A percentile compares a stretch with the other conserved stretches of the same genome.
These are phyloP conservation scores for Neonectria coccinea DNA, from an alignment of 2,329 filamentous ascomycete genomes.

Conservation along the genomic window DNA sequence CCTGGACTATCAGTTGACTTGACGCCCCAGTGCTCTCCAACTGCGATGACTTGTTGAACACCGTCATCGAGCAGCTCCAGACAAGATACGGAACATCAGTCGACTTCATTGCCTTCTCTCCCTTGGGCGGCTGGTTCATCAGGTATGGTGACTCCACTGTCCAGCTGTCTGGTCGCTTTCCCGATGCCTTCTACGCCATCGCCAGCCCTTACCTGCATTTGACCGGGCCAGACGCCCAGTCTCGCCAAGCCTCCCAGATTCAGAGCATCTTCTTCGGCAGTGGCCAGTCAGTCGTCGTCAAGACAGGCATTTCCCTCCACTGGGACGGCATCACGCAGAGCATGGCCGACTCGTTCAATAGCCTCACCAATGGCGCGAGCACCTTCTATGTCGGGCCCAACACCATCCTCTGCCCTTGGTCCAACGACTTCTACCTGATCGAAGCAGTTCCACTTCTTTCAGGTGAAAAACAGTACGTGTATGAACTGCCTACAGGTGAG, in stretches of 20 bases:
- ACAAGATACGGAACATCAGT: background rate
- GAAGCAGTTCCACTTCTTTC: slow-evolving; percentile 1
- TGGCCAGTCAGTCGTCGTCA: slow-evolving; percentile 7
- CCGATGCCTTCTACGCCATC: slow-evolving; percentile 22
- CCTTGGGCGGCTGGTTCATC: slow-evolving; percentile 29
- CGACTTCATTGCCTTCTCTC: slow-evolving; percentile 21
- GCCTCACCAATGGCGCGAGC: background rate
- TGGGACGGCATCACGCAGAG: slow-evolving; percentile 10
- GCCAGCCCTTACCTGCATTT: slow-evolving; percentile 9
- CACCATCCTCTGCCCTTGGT: slow-evolving; percentile 25
- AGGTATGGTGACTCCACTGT: slow-evolving; percentile 18
- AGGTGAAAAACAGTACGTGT: background rate
- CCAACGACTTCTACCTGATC: slow-evolving; percentile 19
- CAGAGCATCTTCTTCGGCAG: slow-evolving; percentile 16
- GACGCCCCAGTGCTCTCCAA: slow-evolving; percentile 27
- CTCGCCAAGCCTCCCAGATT: slow-evolving; percentile 9
- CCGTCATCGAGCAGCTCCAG: slow-evolving; percentile 12
- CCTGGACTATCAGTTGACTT: background rate
- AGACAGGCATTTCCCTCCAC: background rate
- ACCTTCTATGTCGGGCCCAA: background rate
- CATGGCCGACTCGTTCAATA: slow-evolving; percentile 5
- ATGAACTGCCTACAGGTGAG: slow-evolving; percentile 1
- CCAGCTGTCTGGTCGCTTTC: slow-evolving; percentile 19
- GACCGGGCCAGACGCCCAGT: background rate
- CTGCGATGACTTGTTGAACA: slow-evolving; percentile 3